These are phyloP conservation scores for Cicer yamashitae DNA, from an alignment of 306 rosid species.

Conservation along the genomic window DNA sequence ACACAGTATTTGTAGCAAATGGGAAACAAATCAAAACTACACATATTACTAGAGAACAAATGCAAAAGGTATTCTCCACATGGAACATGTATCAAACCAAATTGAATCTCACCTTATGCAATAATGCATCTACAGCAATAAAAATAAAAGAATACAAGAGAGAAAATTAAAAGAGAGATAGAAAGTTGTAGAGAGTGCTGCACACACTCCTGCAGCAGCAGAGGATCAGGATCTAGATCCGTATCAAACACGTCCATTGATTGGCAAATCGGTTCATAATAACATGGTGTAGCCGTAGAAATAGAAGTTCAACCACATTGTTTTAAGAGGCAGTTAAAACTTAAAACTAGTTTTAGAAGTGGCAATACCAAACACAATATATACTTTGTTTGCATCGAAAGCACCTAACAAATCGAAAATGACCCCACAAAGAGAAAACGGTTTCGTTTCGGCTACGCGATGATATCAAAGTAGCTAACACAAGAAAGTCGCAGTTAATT, in stretches of 20 bases:
- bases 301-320: slow-evolving; percentile 9
- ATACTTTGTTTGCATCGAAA: slow-evolving; percentile 15
- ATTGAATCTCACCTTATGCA: no score
- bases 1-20: not conserved
- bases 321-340: not conserved
- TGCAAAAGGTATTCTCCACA: not conserved
- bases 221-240: no score
- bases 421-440: not conserved
- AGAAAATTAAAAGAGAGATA: no score
- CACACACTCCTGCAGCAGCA: no score
- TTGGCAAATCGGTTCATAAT: no score
- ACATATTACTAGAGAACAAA: not conserved
- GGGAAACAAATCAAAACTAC: not conserved
- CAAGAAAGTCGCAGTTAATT: slow-evolving; percentile 29
- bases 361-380: not conserved
- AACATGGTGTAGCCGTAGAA: not conserved
- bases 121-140: no score
- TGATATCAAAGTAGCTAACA: slow-evolving; percentile 45
- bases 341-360: not conserved
- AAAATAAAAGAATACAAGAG: no score
- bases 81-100: not conserved
- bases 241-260: no score
- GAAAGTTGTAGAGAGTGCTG: no score
- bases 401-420: not conserved
- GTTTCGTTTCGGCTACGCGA: slow-evolving; percentile 50